Base-by-base conservation (phyloP, 495 filamentous ascomycete species). In the Trichoderma virens region DNA sequence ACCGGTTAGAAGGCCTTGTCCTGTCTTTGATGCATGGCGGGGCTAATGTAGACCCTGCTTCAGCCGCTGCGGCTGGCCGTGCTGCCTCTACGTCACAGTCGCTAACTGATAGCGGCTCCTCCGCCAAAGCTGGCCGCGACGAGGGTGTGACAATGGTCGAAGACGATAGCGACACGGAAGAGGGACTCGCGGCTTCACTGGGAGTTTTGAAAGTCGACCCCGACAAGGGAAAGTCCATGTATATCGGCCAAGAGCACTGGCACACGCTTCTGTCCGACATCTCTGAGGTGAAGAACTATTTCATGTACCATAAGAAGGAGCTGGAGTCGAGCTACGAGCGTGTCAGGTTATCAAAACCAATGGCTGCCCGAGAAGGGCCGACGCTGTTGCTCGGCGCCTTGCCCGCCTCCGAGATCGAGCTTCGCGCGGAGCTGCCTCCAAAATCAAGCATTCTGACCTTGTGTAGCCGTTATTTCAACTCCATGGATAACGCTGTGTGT, bases 21-120 rank as follows among this genome's bases (percentile, higher is more conserved):
- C 75, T 99, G 62, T 95, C 91, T 3, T 78, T 99, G 75, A 98
- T 99, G 94, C 93, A 92, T 67, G 93, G 92, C 75, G 92, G 91
- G 60, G 81, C 76, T 43, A 81, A 78, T 56, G 72, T 81, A 38
- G 78, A 80, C 14, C 51, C 73, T 3, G 67, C 77, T 18, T 66
- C 71, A 5, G 67, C 69, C 28, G 67, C 71, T 6, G 70, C 67
- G 38, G 70, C 67, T 7, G 80, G 85, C 66, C 80, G 80, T 56
- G 85, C 87, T 59, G 85, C 83, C 1, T 76, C 86, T 9, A 85
- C 86, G 18, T 84, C 86, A 11, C 74, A 82, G 61, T 86, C 88
- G 2, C 79, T 82, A 30, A 84, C 86, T 3, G 74, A 84, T 79
- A 72, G 88, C 84, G 65, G 86, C 80, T 47, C 87, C 80, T 65